A percentile compares a stretch with the other conserved stretches of the same genome.
These are phyloP conservation scores for Phyllosticta citrichinensis DNA, from an alignment of 2,329 filamentous ascomycete species.

Conservation along the genomic window DNA sequence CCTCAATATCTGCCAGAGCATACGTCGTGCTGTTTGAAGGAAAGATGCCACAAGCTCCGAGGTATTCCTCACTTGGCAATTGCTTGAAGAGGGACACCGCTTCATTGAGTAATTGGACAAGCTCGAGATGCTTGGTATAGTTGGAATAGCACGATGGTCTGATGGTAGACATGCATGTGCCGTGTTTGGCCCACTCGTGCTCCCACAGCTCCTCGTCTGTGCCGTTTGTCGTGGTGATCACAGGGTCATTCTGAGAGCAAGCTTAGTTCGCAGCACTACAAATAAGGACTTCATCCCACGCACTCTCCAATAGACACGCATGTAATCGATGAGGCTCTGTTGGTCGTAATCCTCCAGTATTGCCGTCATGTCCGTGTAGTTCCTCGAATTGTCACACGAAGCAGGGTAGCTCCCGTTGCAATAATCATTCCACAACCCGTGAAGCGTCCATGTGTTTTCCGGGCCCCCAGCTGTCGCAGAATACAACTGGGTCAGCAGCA, in stretches of 20 bases:
- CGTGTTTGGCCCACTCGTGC: slow-evolving; percentile 64
- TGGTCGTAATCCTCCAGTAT: slow-evolving; percentile 46
- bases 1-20: slow-evolving; percentile 47
- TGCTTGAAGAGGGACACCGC: slow-evolving; percentile 56
- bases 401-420: slow-evolving; percentile 62
- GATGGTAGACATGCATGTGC: slow-evolving; percentile 63
- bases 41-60: slow-evolving; percentile 52
- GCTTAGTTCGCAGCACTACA: background rate
- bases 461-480: slow-evolving; percentile 28
- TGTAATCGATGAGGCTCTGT: slow-evolving; percentile 51
- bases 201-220: slow-evolving; percentile 54
- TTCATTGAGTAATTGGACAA: slow-evolving; percentile 58
- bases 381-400: slow-evolving; percentile 18
- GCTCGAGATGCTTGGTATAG: slow-evolving; percentile 50
- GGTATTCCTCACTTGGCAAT: slow-evolving; percentile 53
- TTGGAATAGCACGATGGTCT: slow-evolving; percentile 53
- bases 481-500: slow-evolving; percentile 8
- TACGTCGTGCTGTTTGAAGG: slow-evolving; percentile 49
- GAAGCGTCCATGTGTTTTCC: slow-evolving; percentile 61
- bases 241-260: slow-evolving; percentile 4
- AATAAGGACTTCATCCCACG: slow-evolving; percentile 24
- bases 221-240: slow-evolving; percentile 7
- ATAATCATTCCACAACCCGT: slow-evolving; percentile 53
- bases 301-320: slow-evolving; percentile 64
- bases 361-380: background rate